These are phyloP conservation scores for Phytophthora palmivora DNA, from an alignment of 352 stramenopile species.

Conservation along the genomic window DNA sequence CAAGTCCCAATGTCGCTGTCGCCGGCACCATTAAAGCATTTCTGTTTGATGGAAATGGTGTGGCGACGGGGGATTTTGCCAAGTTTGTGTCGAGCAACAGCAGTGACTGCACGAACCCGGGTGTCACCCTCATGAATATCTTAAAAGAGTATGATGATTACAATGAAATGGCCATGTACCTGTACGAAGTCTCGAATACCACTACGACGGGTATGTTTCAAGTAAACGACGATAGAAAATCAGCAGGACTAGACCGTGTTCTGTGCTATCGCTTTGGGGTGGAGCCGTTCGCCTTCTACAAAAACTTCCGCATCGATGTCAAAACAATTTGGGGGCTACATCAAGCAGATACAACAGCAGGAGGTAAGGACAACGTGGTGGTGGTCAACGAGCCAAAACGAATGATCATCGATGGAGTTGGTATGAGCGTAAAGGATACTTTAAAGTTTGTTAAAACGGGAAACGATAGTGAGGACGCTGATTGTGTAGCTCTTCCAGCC, in stretches of 20 bases:
- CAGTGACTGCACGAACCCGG: slow-evolving; percentile 44
- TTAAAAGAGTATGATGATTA: slow-evolving; percentile 74
- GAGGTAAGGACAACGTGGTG: slow-evolving; percentile 46
- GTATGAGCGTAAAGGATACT: slow-evolving; percentile 51
- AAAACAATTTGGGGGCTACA: slow-evolving; percentile 63
- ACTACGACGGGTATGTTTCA: slow-evolving; percentile 59
- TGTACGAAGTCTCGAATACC: slow-evolving; percentile 59
- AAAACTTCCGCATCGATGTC: slow-evolving; percentile 61
- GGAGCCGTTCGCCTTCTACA: slow-evolving; percentile 65
- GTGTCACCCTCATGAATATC: slow-evolving; percentile 57
- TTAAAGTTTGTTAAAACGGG: slow-evolving; percentile 58
- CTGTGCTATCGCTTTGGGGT: slow-evolving; percentile 71
- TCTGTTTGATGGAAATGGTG: slow-evolving; percentile 69
- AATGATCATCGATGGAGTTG: slow-evolving; percentile 62
- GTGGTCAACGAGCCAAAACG: slow-evolving; percentile 70
- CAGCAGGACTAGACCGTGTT: slow-evolving; percentile 47
- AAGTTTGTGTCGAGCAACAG: slow-evolving; percentile 59
- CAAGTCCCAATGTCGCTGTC: slow-evolving; percentile 50
- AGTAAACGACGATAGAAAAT: slow-evolving; percentile 38
- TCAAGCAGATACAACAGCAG: slow-evolving; percentile 25
- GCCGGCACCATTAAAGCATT: slow-evolving; percentile 62
- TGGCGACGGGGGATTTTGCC: slow-evolving; percentile 58
- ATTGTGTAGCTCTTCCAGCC: slow-evolving; percentile 46
- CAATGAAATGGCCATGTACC: slow-evolving; percentile 70
- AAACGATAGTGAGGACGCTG: slow-evolving; percentile 25